phyloP scores from a whole-genome alignment of 176 grass and related monocot genomes.

The Saccharum spontaneum region DNA sequence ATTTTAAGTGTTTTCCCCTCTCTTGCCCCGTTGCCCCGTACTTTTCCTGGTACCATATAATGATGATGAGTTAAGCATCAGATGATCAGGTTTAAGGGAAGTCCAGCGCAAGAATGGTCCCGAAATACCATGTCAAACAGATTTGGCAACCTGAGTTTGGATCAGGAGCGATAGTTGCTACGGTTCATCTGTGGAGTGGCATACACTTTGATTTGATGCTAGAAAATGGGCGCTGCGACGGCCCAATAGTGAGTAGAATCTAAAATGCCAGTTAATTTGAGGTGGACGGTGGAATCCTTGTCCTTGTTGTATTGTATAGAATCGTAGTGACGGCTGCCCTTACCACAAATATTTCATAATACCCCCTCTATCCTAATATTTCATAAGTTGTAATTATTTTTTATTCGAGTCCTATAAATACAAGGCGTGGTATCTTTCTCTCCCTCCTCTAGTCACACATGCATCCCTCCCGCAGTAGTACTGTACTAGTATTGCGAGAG shows the following conservation, averaged over 20 bases:
- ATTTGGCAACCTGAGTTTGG: conserved; percentile 15
- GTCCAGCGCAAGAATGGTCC: not conserved
- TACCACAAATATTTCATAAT: no score
- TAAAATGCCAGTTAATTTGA: not conserved
- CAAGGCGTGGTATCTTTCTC: no score
- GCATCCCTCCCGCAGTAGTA: no score
- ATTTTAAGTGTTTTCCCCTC: not conserved
- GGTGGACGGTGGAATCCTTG: no score
- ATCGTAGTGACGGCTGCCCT: no score
- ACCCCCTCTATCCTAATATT: no score
- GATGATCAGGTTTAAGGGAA: conserved; percentile 1
- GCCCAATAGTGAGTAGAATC: not conserved
- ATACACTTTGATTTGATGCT: not conserved
- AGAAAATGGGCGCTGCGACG: not conserved
- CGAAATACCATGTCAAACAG: not conserved
- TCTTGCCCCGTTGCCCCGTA: not conserved
- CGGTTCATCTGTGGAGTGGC: not conserved
- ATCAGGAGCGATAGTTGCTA: conserved; percentile 10
- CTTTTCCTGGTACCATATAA: conserved; percentile 19
- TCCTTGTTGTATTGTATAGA: no score
- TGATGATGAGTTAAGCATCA: not conserved
- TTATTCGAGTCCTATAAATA: no score
- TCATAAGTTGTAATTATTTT: no score
- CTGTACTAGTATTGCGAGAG: no score
- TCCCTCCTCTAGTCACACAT: no score